Percentiles rank a stretch among this genome's conserved stretches.
Evolutionary conservation across 495 filamentous ascomycete species (phyloP).

Genomic region (Geopyxis carbonaria): DNA sequence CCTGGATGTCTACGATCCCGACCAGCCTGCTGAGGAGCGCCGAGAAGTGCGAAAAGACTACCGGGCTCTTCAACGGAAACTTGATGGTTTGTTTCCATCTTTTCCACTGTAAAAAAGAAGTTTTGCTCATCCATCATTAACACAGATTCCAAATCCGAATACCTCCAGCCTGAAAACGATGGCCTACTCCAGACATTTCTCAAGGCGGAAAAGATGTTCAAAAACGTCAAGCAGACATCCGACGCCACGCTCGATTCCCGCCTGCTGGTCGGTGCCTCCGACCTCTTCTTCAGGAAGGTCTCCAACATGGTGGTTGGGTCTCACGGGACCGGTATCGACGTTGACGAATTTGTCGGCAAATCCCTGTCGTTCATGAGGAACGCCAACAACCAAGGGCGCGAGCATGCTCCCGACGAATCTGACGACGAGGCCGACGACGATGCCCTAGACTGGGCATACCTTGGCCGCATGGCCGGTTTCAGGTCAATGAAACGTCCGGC

Average conservation of each 20-base stretch:
- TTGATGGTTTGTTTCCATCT: constrained; percentile 37
- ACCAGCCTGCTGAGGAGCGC: constrained; percentile 68
- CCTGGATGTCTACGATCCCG: constrained; percentile 60
- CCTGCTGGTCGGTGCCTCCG: constrained; percentile 58
- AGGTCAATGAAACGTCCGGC: constrained; percentile 55
- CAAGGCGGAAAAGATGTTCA: constrained; percentile 46
- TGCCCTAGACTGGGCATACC: constrained; percentile 73
- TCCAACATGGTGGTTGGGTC: constrained; percentile 42
- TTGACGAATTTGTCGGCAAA: constrained; percentile 87
- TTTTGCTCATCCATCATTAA: constrained; percentile 6
- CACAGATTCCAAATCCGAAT: constrained; percentile 50
- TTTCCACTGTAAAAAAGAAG: no score
- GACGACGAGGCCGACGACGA: constrained; percentile 45
- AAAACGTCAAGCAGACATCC: constrained; percentile 68
- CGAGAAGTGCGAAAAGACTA: constrained; percentile 48
- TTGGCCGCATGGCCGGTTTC: constrained; percentile 60
- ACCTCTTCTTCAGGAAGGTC: constrained; percentile 56
- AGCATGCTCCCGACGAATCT: constrained; percentile 28
- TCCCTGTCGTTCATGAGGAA: constrained; percentile 73
- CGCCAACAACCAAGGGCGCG: constrained; percentile 9
- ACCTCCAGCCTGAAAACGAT: constrained; percentile 39
- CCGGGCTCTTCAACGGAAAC: constrained; percentile 46
- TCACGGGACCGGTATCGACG: constrained; percentile 54
- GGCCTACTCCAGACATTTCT: constrained; percentile 46
- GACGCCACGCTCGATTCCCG: constrained; percentile 85